Percentiles rank a stretch among this genome's conserved stretches.
Evolutionary conservation across 2,329 filamentous ascomycete species (phyloP).

Genomic region (Rhytidhysteron rufulum): DNA sequence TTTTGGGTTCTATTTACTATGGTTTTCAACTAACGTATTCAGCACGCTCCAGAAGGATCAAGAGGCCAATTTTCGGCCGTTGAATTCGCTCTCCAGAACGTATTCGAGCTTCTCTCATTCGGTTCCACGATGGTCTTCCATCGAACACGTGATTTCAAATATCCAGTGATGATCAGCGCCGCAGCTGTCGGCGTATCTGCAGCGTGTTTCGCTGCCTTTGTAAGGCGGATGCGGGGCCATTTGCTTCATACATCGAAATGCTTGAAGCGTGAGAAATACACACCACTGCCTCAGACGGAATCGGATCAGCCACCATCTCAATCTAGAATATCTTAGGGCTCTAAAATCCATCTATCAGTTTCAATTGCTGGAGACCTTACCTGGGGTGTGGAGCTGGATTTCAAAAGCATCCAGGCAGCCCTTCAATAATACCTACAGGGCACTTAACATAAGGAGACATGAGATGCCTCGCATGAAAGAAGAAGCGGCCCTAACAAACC

Average conservation of each 20-base stretch:
- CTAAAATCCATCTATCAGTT: too few species aligned
- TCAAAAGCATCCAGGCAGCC: too few species aligned
- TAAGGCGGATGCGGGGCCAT: slow-evolving; percentile 57
- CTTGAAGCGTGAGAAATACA: slow-evolving; percentile 9
- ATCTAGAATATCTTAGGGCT: not conserved
- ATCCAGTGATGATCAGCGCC: slow-evolving; percentile 58
- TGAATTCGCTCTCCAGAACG: slow-evolving; percentile 65
- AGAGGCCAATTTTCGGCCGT: slow-evolving; percentile 67
- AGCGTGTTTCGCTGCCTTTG: slow-evolving; percentile 53
- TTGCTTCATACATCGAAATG: slow-evolving; percentile 48
- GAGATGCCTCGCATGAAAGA: too few species aligned
- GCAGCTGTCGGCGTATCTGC: slow-evolving; percentile 49
- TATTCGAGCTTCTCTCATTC: slow-evolving; percentile 67
- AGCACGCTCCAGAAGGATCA: slow-evolving; percentile 30
- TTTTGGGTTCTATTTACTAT: not conserved
- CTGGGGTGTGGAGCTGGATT: too few species aligned
- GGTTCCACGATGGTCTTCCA: slow-evolving; percentile 62
- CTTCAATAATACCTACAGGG: too few species aligned
- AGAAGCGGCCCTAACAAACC: too few species aligned
- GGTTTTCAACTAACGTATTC: not conserved
- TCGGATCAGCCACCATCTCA: not conserved
- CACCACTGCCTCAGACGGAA: not conserved
- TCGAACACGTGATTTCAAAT: slow-evolving; percentile 60
- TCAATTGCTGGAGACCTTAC: too few species aligned
- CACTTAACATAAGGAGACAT: too few species aligned